Conservation (phyloP, 2,329 filamentous ascomycete genomes). For the Penicillium sp. region DNA sequence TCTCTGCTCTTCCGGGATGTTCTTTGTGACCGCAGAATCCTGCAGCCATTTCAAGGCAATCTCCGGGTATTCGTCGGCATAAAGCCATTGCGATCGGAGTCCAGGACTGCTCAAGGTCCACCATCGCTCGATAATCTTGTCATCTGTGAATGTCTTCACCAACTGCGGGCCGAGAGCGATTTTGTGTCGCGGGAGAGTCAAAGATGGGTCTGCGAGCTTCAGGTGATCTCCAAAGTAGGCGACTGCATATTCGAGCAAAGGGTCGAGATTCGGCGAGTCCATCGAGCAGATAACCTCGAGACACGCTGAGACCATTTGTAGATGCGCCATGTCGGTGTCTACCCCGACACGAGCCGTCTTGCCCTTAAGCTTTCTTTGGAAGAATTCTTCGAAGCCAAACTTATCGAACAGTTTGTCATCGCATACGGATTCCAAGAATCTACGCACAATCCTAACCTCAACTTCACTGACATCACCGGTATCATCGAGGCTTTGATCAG, state of each 20-base stretch:
- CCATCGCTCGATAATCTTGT: slow-evolving; percentile 22
- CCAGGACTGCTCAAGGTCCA: slow-evolving; percentile 11
- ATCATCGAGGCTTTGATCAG: background rate
- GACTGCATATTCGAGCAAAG: slow-evolving; percentile 10
- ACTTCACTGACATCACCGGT: slow-evolving; percentile 22
- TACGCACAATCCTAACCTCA: slow-evolving; percentile 29
- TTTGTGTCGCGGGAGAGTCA: slow-evolving; percentile 24
- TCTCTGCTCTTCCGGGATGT: slow-evolving; percentile 21
- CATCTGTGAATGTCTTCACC: slow-evolving; percentile 25
- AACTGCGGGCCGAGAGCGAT: slow-evolving; percentile 25
- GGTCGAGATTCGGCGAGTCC: background rate
- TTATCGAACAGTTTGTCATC: slow-evolving; percentile 29
- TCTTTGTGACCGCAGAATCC: slow-evolving; percentile 31
- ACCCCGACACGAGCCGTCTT: slow-evolving; percentile 23
- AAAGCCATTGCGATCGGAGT: slow-evolving; percentile 19
- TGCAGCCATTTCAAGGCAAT: slow-evolving; percentile 29
- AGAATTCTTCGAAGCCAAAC: slow-evolving; percentile 34
- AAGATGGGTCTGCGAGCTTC: slow-evolving; percentile 18
- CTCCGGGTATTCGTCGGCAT: slow-evolving; percentile 17
- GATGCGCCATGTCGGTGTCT: slow-evolving; percentile 7
- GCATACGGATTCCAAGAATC: slow-evolving; percentile 31
- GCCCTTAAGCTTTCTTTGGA: slow-evolving; percentile 25
- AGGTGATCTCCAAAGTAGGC: slow-evolving; percentile 8
- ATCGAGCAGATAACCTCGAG: slow-evolving; percentile 13
- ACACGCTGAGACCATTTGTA: slow-evolving; percentile 15